A percentile compares a stretch with the other conserved stretches of the same genome.
These are phyloP conservation scores for Crithidia acanthocephali DNA, from an alignment of 208 protist genomes.

Conservation along the genomic window DNA sequence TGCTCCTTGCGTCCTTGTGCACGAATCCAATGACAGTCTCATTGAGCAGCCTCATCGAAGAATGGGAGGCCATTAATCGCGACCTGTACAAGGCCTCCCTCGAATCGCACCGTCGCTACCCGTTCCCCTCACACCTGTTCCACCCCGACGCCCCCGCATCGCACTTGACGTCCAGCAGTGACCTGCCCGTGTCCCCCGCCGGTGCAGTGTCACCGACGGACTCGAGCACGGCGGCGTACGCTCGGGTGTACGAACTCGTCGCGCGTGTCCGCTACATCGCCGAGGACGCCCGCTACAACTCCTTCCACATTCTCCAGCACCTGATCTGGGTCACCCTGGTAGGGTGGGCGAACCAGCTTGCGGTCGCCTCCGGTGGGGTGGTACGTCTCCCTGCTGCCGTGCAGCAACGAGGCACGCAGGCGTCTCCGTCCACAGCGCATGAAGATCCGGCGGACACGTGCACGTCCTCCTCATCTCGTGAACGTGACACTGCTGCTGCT, in stretches of 20 bases:
- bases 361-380: conserved; percentile 34
- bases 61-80: conserved; percentile 34
- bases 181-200: background rate
- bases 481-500: no score
- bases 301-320: conserved; percentile 35
- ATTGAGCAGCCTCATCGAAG: conserved; percentile 21
- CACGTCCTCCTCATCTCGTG: no score
- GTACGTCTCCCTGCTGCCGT: conserved; percentile 28
- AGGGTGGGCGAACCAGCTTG: conserved; percentile 61
- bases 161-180: background rate
- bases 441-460: no score
- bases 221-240: conserved; percentile 29
- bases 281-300: conserved; percentile 38
- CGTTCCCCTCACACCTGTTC: conserved; percentile 14
- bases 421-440: background rate
- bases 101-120: conserved; percentile 33
- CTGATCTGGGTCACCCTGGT: conserved; percentile 49
- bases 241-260: conserved; percentile 31
- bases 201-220: background rate
- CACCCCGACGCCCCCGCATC: background rate
- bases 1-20: no score
- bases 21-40: conserved; percentile 21
- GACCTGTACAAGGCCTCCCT: conserved; percentile 23
- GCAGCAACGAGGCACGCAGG: background rate
- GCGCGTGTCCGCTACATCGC: conserved; percentile 29